Base-by-base conservation (phyloP, 1,284 basidiomycete species). In the Ustilago trichophora region DNA sequence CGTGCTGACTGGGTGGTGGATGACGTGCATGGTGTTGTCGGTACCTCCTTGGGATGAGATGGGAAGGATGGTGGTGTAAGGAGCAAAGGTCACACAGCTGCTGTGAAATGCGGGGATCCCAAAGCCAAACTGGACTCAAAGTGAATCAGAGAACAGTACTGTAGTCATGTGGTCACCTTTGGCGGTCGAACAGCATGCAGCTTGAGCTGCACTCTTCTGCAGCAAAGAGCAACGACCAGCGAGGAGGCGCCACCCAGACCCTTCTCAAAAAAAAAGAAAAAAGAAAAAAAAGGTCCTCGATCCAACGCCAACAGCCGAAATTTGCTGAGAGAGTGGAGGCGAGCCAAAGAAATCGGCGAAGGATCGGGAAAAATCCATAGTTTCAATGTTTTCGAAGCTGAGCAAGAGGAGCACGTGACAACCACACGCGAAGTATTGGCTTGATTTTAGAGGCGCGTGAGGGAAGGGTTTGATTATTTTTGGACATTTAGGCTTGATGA, bases 301-400 rank as follows among this genome's bases (percentile, higher is more conserved):
- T n/a, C n/a, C n/a, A n/a, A n/a, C n/a, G n/a, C n/a, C n/a, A n/a
- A n/a, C n/a, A n/a, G n/a, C n/a, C 10, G 8, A 4, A 16, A 33
- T 34, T 26, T 16, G n/a, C n/a, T n/a, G n/a, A n/a, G 10, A 45
- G 32, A 34, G 55, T 51, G 48, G 49, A 58, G 49, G 49, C 31
- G 11, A 10, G 7, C 4, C 13, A 32, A 24, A 21, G 27, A n/a
- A 44, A 40, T 41, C 26, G 29, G 38, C 21, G 16, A 42, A 42
- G 27, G 40, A 42, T 38, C 32, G 29, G 31, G 43, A 27, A 37
- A 15, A 5, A 19, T 27, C 16, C 21, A 22, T 18, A n/a, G n/a
- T n/a, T n/a, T n/a, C n/a, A n/a, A n/a, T n/a, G n/a, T n/a, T n/a
- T n/a, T n/a, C n/a, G n/a, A n/a, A n/a, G n/a, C n/a, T n/a, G n/a